These are phyloP conservation scores for Peribolospora baueri DNA, from an alignment of 768 basidiomycete species.

Conservation along the genomic window DNA sequence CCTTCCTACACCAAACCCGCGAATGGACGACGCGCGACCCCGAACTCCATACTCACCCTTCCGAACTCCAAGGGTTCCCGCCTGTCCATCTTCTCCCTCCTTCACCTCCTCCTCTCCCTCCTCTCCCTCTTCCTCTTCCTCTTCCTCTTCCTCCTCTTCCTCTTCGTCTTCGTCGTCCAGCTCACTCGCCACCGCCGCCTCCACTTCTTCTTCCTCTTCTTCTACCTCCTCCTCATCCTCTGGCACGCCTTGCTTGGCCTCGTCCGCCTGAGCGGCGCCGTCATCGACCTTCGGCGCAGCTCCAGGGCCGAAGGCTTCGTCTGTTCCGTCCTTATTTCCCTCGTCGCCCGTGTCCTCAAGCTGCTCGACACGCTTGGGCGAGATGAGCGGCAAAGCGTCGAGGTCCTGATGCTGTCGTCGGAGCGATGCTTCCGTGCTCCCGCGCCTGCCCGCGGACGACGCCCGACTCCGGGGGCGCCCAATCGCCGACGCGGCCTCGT, in stretches of 20 bases:
- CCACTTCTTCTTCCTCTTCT: conserved; percentile 29
- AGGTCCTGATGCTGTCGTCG: too few relatives aligned
- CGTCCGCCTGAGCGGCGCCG: background rate
- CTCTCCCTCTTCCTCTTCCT: background rate
- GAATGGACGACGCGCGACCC: too few relatives aligned
- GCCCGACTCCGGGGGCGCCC: too few relatives aligned
- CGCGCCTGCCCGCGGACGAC: too few relatives aligned
- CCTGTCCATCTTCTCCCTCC: background rate
- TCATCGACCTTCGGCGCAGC: conserved; percentile 20
- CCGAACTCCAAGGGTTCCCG: too few relatives aligned
- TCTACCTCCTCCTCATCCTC: conserved; percentile 26
- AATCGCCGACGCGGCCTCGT: too few relatives aligned
- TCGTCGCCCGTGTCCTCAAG: too few relatives aligned
- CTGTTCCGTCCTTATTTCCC: background rate
- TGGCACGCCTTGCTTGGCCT: conserved; percentile 18
- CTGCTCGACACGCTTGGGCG: too few relatives aligned
- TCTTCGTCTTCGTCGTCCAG: background rate
- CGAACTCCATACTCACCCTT: background rate
- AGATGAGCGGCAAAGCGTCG: too few relatives aligned
- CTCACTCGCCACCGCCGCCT: conserved; percentile 24
- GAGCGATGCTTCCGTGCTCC: too few relatives aligned
- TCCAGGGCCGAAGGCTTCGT: conserved; percentile 15
- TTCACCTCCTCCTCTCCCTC: background rate
- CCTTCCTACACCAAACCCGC: too few relatives aligned
- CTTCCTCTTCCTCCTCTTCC: background rate